Evolutionary conservation across 148 eudicot species (phyloP).

Genomic region (Polygonum maritimum): DNA sequence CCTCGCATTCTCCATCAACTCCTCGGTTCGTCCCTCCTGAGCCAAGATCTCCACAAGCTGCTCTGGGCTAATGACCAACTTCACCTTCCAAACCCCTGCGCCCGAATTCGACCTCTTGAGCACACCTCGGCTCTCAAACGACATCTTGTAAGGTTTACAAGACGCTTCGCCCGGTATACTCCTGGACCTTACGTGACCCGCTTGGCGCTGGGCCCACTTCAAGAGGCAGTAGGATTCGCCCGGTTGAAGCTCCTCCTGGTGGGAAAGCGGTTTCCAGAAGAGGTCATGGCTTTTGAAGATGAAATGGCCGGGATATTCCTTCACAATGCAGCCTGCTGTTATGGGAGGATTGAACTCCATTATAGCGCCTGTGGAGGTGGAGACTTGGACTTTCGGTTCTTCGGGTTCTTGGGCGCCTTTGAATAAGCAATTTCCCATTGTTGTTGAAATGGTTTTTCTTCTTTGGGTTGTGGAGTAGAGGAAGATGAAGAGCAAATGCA

Average conservation of each 20-base stretch:
- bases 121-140: constrained; percentile 29
- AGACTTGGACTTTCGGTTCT: constrained; percentile 40
- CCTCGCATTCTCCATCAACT: constrained; percentile 69
- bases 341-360: constrained; percentile 69
- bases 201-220: constrained; percentile 3
- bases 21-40: constrained; percentile 51
- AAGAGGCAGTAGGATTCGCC: constrained; percentile 72
- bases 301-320: constrained; percentile 69
- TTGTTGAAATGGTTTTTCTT: neutral
- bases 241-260: constrained; percentile 42
- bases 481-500: neutral
- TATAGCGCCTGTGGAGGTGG: constrained; percentile 62
- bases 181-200: constrained; percentile 65
- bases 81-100: constrained; percentile 79
- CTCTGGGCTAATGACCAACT: constrained; percentile 60
- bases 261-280: constrained; percentile 62
- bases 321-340: constrained; percentile 51
- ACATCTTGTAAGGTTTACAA: constrained; percentile 56
- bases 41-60: constrained; percentile 70
- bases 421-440: constrained; percentile 81
- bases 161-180: constrained; percentile 31
- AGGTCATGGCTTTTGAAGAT: constrained; percentile 55
- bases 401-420: constrained; percentile 33
- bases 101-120: constrained; percentile 29
- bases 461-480: neutral